Evolutionary conservation across 73 alveolate species (phyloP), one percentile per base, ranked within the genome.

Genomic region (Halteria grandinella): DNA sequence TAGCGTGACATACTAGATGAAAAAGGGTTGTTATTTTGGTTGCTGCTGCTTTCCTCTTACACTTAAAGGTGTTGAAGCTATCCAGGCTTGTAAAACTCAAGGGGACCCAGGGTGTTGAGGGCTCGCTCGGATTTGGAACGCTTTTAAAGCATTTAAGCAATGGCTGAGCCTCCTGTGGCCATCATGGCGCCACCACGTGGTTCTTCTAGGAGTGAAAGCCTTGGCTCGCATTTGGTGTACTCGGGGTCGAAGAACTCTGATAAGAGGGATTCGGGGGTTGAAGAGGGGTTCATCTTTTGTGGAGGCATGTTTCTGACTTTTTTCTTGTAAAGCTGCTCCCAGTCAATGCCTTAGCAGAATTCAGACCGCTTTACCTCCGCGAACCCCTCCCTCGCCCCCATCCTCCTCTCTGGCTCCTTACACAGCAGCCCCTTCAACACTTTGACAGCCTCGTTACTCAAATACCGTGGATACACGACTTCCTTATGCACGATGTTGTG

Each of bases 261-360:
- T 32, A n/a, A 73, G 24, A 37, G 82, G 31, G 21, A 31, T 21
- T 41, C n/a, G n/a, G n/a, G n/a, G n/a, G 33, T 29, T 49, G 69
- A 17, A 14, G 1, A 20, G n/a, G 77, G 27, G 34, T 55, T 53
- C 34, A 52, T 37, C 36, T 27, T 24, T 28, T 14, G 5, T 50
- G 91, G 44, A 74, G 3, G 44, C 50, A 85, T 6, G 86, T 60
- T 47, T 31, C 55, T 21, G 41, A 24, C 33, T 55, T 84, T 55
- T 47, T 84, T 73, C 47, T 75, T 29, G n/a, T n/a, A 20, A 27
- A 57, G 55, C 47, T 31, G 37, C 34, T 89, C 79, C 92, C 94
- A 91, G 49, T 89, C 94, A 10, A 88, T 79, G 2, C 79, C 90
- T 39, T 25, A 0, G 34, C 86, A 76, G 45, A 51, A 84, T 0